These are phyloP conservation scores for Fusarium begoniae DNA, from an alignment of 2,329 filamentous ascomycete species.

Conservation along the genomic window DNA sequence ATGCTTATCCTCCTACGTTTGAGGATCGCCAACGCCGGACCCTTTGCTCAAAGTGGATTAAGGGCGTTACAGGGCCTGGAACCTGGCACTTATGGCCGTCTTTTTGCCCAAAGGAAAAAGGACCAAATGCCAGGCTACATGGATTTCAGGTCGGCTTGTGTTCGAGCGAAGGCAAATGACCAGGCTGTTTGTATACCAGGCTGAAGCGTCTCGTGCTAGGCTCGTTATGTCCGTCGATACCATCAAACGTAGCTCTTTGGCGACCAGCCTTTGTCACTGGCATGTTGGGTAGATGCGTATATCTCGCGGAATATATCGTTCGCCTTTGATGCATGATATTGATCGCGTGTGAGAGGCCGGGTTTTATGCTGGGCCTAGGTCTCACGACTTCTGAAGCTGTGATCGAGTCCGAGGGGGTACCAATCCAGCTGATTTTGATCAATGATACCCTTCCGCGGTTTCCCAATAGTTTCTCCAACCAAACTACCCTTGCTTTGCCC, in stretches of 20 bases:
- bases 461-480: background rate
- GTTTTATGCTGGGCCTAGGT: background rate
- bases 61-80: background rate
- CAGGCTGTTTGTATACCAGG: background rate
- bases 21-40: conserved; percentile 7
- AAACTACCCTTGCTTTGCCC: background rate
- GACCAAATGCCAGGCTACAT: background rate
- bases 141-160: background rate
- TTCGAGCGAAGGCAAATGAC: background rate
- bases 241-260: background rate
- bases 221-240: background rate
- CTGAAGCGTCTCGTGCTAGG: background rate
- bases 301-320: background rate
- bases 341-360: background rate
- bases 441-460: background rate
- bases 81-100: conserved; percentile 10
- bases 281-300: background rate
- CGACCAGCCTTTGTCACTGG: background rate
- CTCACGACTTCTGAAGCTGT: background rate
- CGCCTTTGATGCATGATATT: background rate
- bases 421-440: background rate
- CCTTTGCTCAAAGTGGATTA: conserved; percentile 2
- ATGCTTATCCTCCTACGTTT: background rate
- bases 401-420: background rate
- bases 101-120: background rate